Evolutionary conservation across 1,139 yeast species (phyloP).

Genomic region (Lodderomyces jiufengensis): DNA sequence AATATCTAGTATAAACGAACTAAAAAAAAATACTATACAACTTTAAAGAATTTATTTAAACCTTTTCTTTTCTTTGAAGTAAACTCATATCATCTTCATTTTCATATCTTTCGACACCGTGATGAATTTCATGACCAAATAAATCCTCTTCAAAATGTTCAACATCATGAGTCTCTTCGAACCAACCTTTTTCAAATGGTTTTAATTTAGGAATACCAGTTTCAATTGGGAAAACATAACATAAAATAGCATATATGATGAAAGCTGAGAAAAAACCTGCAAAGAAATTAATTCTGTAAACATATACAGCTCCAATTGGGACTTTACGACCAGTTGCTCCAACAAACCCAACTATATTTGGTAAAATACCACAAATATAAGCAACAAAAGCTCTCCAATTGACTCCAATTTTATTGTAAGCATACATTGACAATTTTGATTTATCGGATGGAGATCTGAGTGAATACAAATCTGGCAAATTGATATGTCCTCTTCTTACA

Average conservation of each 20-base stretch:
- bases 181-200: slow-evolving; percentile 59
- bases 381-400: slow-evolving; percentile 82
- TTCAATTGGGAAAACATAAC: slow-evolving; percentile 54
- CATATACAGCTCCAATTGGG: slow-evolving; percentile 74
- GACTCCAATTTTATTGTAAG: slow-evolving; percentile 58
- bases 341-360: slow-evolving; percentile 85
- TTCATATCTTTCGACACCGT: slow-evolving; percentile 17
- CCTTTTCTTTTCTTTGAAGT: background rate
- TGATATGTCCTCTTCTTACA: slow-evolving; percentile 69
- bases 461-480: slow-evolving; percentile 61
- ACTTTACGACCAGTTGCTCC: slow-evolving; percentile 70
- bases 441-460: slow-evolving; percentile 32
- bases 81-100: slow-evolving; percentile 3
- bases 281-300: slow-evolving; percentile 71
- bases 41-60: background rate
- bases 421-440: slow-evolving; percentile 41
- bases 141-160: slow-evolving; percentile 57
- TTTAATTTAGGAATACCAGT: slow-evolving; percentile 50
- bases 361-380: slow-evolving; percentile 69
- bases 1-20: background rate
- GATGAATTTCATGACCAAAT: slow-evolving; percentile 30
- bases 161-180: slow-evolving; percentile 57
- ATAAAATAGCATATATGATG: slow-evolving; percentile 46
- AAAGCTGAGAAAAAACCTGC: slow-evolving; percentile 66
- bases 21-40: background rate